A percentile compares a stretch with the other conserved stretches of the same genome.
These are phyloP conservation scores for Stephania japonica DNA, from an alignment of 164 flowering plant genomes.

Conservation along the genomic window DNA sequence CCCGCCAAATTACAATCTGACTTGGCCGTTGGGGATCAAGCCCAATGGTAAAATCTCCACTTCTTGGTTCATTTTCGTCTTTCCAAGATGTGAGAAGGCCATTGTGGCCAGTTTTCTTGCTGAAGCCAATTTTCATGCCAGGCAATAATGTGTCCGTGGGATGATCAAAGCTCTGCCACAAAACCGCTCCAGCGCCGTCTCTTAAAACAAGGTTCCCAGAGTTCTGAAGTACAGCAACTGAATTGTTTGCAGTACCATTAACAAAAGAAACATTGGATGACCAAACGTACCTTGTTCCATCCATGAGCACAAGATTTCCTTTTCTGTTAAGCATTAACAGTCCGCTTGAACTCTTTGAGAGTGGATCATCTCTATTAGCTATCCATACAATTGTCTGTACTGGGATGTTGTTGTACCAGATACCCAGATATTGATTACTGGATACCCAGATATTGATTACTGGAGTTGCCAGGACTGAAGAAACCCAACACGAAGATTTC, in stretches of 20 bases:
- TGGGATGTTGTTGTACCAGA: conserved; percentile 7
- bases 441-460: no score
- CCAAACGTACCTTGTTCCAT: background rate
- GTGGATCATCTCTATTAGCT: conserved; percentile 19
- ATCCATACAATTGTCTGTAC: background rate
- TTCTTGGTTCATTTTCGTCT: background rate
- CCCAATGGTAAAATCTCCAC: background rate
- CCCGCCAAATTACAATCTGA: conserved; percentile 9
- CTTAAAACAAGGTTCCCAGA: conserved; percentile 35
- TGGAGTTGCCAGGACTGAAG: no score
- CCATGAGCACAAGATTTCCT: conserved; percentile 4
- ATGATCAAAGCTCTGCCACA: conserved; percentile 1
- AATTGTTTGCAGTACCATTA: background rate
- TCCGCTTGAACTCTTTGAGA: no score
- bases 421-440: conserved; percentile 7
- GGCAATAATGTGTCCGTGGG: conserved; percentile 15
- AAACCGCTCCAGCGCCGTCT: background rate
- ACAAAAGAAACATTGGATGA: background rate
- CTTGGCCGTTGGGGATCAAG: conserved; percentile 26
- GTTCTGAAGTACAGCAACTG: conserved; percentile 16
- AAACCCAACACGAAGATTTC: no score
- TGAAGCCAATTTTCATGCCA: conserved; percentile 17
- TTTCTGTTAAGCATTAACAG: conserved; percentile 4
- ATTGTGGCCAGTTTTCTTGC: background rate
- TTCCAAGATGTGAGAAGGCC: background rate